Percentiles rank a stretch among this genome's conserved stretches.
These are phyloP conservation scores for Aspergillus neotritici DNA, from an alignment of 2,329 filamentous ascomycete species.

Conservation along the genomic window DNA sequence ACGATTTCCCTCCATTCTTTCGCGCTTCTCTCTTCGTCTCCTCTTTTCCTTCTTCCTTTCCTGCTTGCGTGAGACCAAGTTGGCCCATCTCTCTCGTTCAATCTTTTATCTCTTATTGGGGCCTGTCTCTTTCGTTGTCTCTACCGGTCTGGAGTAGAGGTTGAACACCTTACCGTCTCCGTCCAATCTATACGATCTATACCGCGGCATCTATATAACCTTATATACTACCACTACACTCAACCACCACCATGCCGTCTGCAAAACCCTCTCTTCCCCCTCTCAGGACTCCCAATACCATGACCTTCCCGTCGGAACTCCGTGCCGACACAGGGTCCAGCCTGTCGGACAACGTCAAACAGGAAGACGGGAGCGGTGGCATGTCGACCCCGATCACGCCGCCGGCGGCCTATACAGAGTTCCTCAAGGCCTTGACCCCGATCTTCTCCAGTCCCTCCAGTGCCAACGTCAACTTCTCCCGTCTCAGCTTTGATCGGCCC, in stretches of 20 bases:
- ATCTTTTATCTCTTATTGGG: background rate
- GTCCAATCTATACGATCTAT: background rate
- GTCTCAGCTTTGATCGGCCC: conserved; percentile 26
- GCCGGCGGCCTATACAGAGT: conserved; percentile 84
- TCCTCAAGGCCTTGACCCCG: conserved; percentile 73
- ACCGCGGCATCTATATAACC: background rate
- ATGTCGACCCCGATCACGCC: conserved; percentile 84
- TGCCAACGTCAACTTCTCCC: conserved; percentile 50
- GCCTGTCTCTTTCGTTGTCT: too few species aligned
- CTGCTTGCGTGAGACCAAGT: background rate
- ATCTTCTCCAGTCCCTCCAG: conserved; percentile 64
- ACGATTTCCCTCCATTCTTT: background rate
- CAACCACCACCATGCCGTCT: conserved; percentile 20
- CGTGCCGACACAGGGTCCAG: conserved; percentile 52
- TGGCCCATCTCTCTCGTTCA: background rate
- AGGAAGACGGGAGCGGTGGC: conserved; percentile 54
- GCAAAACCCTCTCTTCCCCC: conserved; percentile 37
- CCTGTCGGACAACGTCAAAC: conserved; percentile 61
- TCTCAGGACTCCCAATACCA: conserved; percentile 41
- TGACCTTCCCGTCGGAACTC: conserved; percentile 50
- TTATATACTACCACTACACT: too few species aligned
- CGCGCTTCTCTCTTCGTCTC: conserved; percentile 57
- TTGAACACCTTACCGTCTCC: background rate
- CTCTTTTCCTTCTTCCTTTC: background rate
- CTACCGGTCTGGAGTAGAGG: background rate